Evolutionary conservation across 192 early-diverging fungal genomes (phyloP).

Genomic region (Allomyces arbusculus): DNA sequence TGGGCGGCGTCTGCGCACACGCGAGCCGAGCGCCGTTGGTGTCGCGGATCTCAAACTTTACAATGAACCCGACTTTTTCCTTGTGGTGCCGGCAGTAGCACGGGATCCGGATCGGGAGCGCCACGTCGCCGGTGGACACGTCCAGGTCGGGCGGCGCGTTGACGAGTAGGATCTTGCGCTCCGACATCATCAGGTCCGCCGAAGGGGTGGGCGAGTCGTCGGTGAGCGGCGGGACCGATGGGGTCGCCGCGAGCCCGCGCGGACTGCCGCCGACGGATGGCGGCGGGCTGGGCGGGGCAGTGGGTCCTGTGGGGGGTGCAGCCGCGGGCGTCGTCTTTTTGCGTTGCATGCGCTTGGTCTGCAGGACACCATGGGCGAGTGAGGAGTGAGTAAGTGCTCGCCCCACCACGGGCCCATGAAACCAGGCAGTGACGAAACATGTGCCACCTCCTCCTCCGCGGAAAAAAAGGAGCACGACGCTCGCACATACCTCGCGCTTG

Average conservation of each 20-base stretch:
- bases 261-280: neutral
- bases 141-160: slow-evolving; percentile 72
- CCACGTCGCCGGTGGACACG: slow-evolving; percentile 68
- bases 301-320: neutral
- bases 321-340: neutral
- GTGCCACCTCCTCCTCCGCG: too few relatives aligned
- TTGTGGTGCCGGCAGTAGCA: slow-evolving; percentile 92
- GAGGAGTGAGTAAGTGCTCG: too few relatives aligned
- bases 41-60: slow-evolving; percentile 64
- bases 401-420: too few relatives aligned
- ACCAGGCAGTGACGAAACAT: too few relatives aligned
- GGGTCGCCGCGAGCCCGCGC: too few relatives aligned
- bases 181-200: neutral
- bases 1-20: slow-evolving; percentile 64
- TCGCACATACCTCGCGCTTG: neutral
- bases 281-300: neutral
- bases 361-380: too few relatives aligned
- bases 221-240: neutral
- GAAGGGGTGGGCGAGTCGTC: neutral
- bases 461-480: neutral
- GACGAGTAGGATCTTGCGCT: slow-evolving; percentile 61
- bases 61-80: slow-evolving; percentile 81
- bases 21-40: slow-evolving; percentile 41
- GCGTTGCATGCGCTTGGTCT: neutral
- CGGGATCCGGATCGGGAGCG: slow-evolving; percentile 79